Conservation (phyloP, 2,329 filamentous ascomycete genomes). For the Dothistroma septosporum region DNA sequence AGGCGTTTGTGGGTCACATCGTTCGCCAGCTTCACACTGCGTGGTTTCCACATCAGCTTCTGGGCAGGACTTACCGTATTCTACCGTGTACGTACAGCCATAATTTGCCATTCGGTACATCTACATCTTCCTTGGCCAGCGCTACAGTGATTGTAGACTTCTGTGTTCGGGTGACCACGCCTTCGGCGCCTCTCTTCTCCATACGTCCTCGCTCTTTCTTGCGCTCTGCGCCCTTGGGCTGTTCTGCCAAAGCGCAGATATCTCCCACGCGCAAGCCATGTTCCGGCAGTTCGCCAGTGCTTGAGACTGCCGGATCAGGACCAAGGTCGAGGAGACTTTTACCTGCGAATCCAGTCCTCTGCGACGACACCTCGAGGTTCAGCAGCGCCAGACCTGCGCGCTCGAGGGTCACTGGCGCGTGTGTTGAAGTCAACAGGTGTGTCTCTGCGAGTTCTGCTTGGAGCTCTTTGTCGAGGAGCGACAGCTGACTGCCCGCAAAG, state of each 20-base stretch:
- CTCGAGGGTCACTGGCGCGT: constrained; percentile 65
- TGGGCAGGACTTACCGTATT: constrained; percentile 18
- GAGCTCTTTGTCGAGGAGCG: constrained; percentile 67
- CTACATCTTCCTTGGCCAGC: constrained; percentile 60
- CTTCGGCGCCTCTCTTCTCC: constrained; percentile 63
- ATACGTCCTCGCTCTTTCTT: constrained; percentile 69
- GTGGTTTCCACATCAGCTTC: constrained; percentile 20
- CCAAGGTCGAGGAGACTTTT: constrained; percentile 79
- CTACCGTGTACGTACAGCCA: constrained; percentile 54
- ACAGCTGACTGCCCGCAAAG: constrained; percentile 68
- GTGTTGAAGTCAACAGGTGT: constrained; percentile 60
- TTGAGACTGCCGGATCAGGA: constrained; percentile 65
- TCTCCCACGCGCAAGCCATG: constrained; percentile 74
- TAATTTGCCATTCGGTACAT: constrained; percentile 53
- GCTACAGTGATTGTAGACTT: constrained; percentile 61
- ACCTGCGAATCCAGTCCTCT: constrained; percentile 87
- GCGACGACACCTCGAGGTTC: constrained; percentile 68
- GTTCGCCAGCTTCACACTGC: constrained; percentile 62
- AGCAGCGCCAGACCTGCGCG: constrained; percentile 74
- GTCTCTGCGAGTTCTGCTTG: constrained; percentile 69
- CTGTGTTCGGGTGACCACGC: constrained; percentile 65
- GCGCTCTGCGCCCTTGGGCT: constrained; percentile 65
- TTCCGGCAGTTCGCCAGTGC: constrained; percentile 54
- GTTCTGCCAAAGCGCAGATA: constrained; percentile 71
- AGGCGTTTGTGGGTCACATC: constrained; percentile 64